Evolutionary conservation across 2,329 filamentous ascomycete species (phyloP), one percentile per base, ranked within the genome.

Genomic region (Neofusicoccum sp.): DNA sequence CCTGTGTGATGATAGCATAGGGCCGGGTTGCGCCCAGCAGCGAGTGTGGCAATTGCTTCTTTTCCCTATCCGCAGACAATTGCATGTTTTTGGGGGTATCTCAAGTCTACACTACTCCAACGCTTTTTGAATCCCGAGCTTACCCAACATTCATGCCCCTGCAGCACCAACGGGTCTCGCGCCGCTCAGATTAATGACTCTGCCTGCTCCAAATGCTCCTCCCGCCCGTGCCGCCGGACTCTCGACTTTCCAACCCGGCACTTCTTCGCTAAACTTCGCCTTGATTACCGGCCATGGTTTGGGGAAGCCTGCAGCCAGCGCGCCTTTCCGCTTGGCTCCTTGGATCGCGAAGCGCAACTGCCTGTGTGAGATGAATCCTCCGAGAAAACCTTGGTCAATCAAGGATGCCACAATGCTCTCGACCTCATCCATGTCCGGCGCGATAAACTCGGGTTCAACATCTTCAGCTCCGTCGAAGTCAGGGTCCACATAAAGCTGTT

Each of bases 311-410:
- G 89, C 89, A 37, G 81, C 81, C 22, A 91, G 76, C 0, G 89
- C 84, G 6, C 80, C 75, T 29, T 73, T 74, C 61, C 70, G 71
- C 65, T 88, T 89, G 29, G 90, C 87, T 2, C 93, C 93, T 59
- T 90, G 87, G 47, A 97, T 91, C 11, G 92, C 93, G 71, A 97
- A 93, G 54, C 90, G 88, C 47, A 85, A 84, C 71, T 88, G 87
- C 31, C 85, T 85, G 70, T 96, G 92, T 14, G 90, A 91, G 33
- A 97, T 84, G 71, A 93, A 97, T 1, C 93, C 94, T 68, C 89
- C 87, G 73, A 97, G 82, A 29, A 97, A 80, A 0, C 90, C 91
- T 75, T 96, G 91, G 56, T 90, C 87, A 22, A 96, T 85, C 11
- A 97, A 83, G 9, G 88, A 89, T 0, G 90, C 86, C 11, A 96